Base-by-base conservation (phyloP, 495 filamentous ascomycete genomes). In the Apodospora peruviana region DNA sequence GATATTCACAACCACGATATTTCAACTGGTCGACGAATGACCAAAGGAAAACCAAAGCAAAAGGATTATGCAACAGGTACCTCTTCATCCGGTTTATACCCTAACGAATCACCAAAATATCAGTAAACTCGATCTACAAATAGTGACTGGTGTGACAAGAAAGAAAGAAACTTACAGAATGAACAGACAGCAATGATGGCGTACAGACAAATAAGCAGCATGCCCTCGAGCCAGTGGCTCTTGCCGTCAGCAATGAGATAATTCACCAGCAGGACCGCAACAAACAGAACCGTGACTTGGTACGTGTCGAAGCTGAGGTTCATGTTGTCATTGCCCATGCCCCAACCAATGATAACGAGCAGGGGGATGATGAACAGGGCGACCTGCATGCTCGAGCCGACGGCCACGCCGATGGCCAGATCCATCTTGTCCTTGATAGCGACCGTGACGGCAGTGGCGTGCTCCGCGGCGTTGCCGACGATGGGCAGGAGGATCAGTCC, bases 401-500 rank as follows among this genome's bases (percentile, higher is more conserved):
- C 82, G 5, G 87, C 86, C 11, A 94, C 88, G 21, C 88, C 87
- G 51, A 91, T 91, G 10, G 86, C 81, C 16, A 91, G 68, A 59
- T 93, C 88, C 88, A 93, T 93, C 64, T 93, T 94, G 64, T 91
- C 88, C 73, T 93, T 94, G 62, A 81, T 75, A 1, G 88, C 88
- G 5, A 91, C 88, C 0, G 87, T 91, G 20, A 94, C 86, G 18
- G 88, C 87, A 2, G 88, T 93, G 18, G 86, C 87, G 60, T 93
- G 88, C 65, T 94, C 88, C 5, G 88, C 88, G 4, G 88, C 88
- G 59, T 94, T 93, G 36, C 88, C 88, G 23, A 93, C 88, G 52
- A 94, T 91, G n/a, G 88, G 88, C 2, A 93, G 74, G 3, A 93
- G 78, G 51, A 94, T 91, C 53, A 94, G 67, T 40, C 88, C 87